Percentiles rank a stretch among this genome's conserved stretches.
phyloP scores from a whole-genome alignment of 139 green algal species.

The Micractinium conductrix region DNA sequence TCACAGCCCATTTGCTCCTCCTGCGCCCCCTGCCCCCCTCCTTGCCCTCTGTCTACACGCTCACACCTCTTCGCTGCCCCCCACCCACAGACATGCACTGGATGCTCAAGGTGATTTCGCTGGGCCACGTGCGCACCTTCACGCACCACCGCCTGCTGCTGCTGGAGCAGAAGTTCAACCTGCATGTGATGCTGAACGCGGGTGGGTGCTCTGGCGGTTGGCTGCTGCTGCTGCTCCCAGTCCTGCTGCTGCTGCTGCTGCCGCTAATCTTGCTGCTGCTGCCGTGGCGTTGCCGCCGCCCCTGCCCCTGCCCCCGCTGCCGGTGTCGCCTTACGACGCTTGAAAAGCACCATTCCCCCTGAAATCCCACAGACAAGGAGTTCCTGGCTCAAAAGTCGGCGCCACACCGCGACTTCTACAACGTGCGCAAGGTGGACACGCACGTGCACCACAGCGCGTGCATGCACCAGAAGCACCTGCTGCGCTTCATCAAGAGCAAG shows the following conservation, averaged over 20 bases:
- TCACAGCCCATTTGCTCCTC: neutral
- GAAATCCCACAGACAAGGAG: slow-evolving; percentile 84
- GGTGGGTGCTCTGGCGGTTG: slow-evolving; percentile 1
- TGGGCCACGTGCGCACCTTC: slow-evolving; percentile 91
- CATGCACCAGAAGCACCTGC: slow-evolving; percentile 99
- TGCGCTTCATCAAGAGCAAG: slow-evolving; percentile 99
- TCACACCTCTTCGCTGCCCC: too few species aligned
- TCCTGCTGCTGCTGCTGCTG: neutral
- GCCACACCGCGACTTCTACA: slow-evolving; percentile 99
- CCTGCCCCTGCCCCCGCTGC: too few species aligned
- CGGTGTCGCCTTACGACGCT: too few species aligned
- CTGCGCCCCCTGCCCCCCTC: neutral
- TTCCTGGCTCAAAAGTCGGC: slow-evolving; percentile 96
- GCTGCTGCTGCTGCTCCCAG: neutral
- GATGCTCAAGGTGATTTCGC: slow-evolving; percentile 64
- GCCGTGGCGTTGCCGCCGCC: too few species aligned
- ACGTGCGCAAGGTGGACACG: slow-evolving; percentile 99
- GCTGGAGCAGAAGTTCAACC: slow-evolving; percentile 98
- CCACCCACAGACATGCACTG: slow-evolving; percentile 86
- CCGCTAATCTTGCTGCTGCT: too few species aligned
- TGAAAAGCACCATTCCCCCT: neutral
- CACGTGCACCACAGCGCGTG: slow-evolving; percentile 98
- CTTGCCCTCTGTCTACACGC: too few species aligned
- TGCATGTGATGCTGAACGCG: slow-evolving; percentile 98
- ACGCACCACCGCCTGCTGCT: slow-evolving; percentile 96